Evolutionary conservation across 257 asterid species (phyloP).

Genomic region (Solanum virginianum): DNA sequence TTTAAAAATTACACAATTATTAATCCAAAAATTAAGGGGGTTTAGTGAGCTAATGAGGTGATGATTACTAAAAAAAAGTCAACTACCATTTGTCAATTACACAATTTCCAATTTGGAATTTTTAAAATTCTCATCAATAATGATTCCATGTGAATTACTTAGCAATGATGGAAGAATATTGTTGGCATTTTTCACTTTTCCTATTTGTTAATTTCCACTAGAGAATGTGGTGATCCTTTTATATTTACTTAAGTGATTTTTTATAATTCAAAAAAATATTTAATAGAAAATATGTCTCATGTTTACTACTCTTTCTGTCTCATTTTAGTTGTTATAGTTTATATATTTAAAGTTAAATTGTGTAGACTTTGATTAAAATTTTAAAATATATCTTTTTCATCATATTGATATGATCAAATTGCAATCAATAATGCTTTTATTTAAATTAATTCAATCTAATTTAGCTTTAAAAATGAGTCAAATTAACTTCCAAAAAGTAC

Average conservation of each 20-base stretch:
- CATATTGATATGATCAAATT: too few relatives aligned
- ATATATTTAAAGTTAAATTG: too few relatives aligned
- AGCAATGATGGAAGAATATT: neutral
- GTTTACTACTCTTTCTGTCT: too few relatives aligned
- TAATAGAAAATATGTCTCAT: neutral
- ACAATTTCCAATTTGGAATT: neutral
- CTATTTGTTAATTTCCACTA: neutral
- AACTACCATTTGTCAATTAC: conserved; percentile 3
- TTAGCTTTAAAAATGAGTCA: too few relatives aligned
- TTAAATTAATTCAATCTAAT: too few relatives aligned
- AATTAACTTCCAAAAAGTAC: too few relatives aligned
- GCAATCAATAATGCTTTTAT: too few relatives aligned
- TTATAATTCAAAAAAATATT: neutral
- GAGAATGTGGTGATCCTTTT: neutral
- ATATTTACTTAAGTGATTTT: neutral
- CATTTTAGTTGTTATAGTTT: too few relatives aligned
- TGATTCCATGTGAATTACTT: neutral
- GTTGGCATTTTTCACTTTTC: neutral
- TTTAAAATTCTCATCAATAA: neutral
- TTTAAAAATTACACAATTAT: neutral
- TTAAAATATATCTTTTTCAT: too few relatives aligned
- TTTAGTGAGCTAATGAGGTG: neutral
- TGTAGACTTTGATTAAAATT: too few relatives aligned
- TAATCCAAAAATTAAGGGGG: neutral
- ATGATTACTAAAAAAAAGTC: neutral